Conservation (phyloP, 2,329 filamentous ascomycete genomes). For the Pseudopyricularia javanii region DNA sequence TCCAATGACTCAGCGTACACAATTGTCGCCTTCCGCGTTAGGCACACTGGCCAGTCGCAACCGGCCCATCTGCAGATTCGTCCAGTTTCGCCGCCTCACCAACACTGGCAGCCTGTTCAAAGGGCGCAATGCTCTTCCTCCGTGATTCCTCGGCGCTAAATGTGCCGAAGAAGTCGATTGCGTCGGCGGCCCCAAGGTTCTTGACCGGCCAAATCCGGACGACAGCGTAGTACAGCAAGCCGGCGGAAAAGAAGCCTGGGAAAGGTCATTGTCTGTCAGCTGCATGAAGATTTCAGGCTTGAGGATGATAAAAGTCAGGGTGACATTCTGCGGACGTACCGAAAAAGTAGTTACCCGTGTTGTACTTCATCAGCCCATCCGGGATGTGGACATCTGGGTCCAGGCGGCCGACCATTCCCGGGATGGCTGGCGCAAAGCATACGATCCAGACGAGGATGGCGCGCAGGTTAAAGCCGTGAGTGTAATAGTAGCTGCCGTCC, state of each 20-base stretch:
- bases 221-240: slow-evolving; percentile 1
- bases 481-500: slow-evolving; percentile 27
- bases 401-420: background rate
- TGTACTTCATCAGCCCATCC: background rate
- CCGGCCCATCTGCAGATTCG: background rate
- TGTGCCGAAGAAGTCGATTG: slow-evolving; percentile 28
- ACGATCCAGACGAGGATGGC: background rate
- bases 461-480: slow-evolving; percentile 22
- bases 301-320: background rate
- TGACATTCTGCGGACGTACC: background rate
- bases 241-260: slow-evolving; percentile 1
- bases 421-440: background rate
- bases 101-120: background rate
- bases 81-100: background rate
- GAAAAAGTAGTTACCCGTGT: slow-evolving; percentile 1
- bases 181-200: slow-evolving; percentile 28
- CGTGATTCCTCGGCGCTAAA: slow-evolving; percentile 29
- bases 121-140: background rate
- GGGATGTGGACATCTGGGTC: background rate
- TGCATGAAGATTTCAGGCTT: background rate
- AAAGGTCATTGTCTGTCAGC: background rate
- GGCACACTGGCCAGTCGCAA: background rate
- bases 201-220: slow-evolving; percentile 25
- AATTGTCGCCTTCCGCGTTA: no score
- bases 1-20: no score